Conservation (phyloP, 345 rosid species). For the Heritiera fomes region DNA sequence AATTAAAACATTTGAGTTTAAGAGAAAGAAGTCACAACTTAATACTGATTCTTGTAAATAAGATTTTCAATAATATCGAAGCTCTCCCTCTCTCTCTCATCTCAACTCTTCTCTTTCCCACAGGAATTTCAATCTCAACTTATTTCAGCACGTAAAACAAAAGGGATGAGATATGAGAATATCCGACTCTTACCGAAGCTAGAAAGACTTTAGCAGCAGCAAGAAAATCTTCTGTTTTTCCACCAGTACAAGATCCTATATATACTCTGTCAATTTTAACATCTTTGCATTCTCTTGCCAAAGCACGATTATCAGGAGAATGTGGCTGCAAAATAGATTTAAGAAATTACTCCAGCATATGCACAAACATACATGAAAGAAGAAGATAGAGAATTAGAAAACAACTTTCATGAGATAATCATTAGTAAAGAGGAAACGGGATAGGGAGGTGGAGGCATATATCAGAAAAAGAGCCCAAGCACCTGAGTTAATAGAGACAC, state of each 20-base stretch:
- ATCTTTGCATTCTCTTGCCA: conserved; percentile 98
- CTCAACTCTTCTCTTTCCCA: background rate
- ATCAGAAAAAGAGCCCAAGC: background rate
- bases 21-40: background rate
- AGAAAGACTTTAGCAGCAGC: conserved; percentile 90
- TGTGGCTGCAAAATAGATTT: conserved; percentile 66
- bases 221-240: conserved; percentile 90
- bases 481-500: conserved; percentile 21
- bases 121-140: background rate
- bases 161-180: background rate
- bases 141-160: background rate
- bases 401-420: background rate
- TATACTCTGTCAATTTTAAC: conserved; percentile 97
- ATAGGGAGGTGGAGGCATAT: background rate
- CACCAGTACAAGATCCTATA: conserved; percentile 99
- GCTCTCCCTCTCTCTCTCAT: background rate
- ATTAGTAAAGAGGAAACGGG: background rate
- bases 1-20: background rate
- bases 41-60: background rate
- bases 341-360: conserved; percentile 18
- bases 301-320: conserved; percentile 96
- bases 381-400: background rate
- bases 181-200: conserved; percentile 62
- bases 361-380: background rate
- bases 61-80: background rate